Evolutionary conservation across 129 eudicot genomes (phyloP).

Genomic region (Flaveria robusta): DNA sequence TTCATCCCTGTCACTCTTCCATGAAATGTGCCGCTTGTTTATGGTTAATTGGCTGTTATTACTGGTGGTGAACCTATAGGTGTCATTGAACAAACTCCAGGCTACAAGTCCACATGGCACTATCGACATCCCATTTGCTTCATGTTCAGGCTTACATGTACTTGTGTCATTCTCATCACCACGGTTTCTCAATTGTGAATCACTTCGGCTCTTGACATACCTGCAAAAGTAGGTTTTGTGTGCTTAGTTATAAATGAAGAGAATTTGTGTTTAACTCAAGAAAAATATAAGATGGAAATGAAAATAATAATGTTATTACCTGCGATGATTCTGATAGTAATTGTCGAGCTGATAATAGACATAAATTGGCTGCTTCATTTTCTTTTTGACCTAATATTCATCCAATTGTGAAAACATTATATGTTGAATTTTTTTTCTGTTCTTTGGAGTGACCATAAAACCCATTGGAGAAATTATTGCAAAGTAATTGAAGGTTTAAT

Average conservation of each 20-base stretch:
- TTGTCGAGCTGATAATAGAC: conserved; percentile 96
- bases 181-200: conserved; percentile 62
- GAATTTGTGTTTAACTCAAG: background rate
- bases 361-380: conserved; percentile 84
- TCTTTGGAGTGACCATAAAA: no score
- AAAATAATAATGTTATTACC: conserved; percentile 42
- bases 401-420: background rate
- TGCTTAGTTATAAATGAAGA: conserved; percentile 9
- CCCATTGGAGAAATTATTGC: no score
- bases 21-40: conserved; percentile 78
- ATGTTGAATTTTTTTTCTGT: background rate
- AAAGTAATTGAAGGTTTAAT: background rate
- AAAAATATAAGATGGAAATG: background rate
- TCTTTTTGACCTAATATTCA: conserved; percentile 60
- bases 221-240: conserved; percentile 38
- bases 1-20: conserved; percentile 96
- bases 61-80: conserved; percentile 59
- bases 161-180: conserved; percentile 49
- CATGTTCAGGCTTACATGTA: conserved; percentile 72
- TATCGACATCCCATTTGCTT: conserved; percentile 54
- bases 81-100: conserved; percentile 97
- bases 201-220: conserved; percentile 96
- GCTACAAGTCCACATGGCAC: conserved; percentile 99
- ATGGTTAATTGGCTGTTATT: conserved; percentile 39
- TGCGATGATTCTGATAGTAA: conserved; percentile 93